A percentile compares a stretch with the other conserved stretches of the same genome.
Conservation (phyloP, 306 rosid species). For the Prunus fruticosa region DNA sequence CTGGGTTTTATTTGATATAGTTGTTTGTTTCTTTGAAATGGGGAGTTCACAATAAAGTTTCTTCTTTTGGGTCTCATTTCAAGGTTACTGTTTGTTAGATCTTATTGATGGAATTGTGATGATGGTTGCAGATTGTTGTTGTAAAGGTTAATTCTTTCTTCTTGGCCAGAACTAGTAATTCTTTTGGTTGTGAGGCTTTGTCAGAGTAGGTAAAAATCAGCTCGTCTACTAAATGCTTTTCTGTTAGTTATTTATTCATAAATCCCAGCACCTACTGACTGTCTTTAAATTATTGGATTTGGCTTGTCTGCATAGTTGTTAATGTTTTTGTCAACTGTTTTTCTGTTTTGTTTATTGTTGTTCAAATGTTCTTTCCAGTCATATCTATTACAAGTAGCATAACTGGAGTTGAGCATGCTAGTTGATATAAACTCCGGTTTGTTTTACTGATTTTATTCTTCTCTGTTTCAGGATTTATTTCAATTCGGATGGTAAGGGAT, state of each 20-base stretch:
- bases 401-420: not conserved
- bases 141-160: constrained; percentile 17
- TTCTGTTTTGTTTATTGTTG: not conserved
- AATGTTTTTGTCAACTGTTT: not conserved
- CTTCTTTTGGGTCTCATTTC: too few relatives aligned
- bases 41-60: not conserved
- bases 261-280: too few relatives aligned
- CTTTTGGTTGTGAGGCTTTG: not conserved
- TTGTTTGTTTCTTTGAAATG: not conserved
- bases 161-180: not conserved
- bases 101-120: not conserved
- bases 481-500: constrained; percentile 19
- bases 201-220: constrained; percentile 12
- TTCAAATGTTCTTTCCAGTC: not conserved
- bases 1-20: constrained; percentile 5
- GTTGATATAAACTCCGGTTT: not conserved
- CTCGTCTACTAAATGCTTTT: constrained; percentile 4
- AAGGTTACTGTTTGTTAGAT: constrained; percentile 3
- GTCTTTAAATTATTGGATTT: not conserved
- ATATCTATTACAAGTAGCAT: not conserved
- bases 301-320: not conserved
- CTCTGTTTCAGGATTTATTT: constrained; percentile 29
- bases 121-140: constrained; percentile 17
- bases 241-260: constrained; percentile 3
- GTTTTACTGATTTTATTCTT: not conserved